Base-by-base conservation (phyloP, 2,329 filamentous ascomycete genomes). In the Botrytis fragariae region DNA sequence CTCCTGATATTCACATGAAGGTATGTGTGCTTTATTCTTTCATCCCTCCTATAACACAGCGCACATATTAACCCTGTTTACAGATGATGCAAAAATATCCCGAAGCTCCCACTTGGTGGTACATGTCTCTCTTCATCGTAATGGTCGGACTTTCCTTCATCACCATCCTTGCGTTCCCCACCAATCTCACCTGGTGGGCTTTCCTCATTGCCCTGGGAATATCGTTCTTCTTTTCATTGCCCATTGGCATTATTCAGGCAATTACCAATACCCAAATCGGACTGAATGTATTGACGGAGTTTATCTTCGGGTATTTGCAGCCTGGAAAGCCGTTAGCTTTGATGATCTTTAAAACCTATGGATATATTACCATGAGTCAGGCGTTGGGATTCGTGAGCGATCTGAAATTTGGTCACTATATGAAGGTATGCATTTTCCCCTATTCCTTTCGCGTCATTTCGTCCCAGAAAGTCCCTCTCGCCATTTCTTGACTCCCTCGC, bases 331-430 rank as follows among this genome's bases (percentile, higher is more conserved):
- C 91, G 2, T 85, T 93, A 74, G 90, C 90, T 64, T 90, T 92
- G 87, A 93, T 93, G 91, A 87, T 93, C 83, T 93, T 93, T 84
- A 93, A 93, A 82, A 92, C 90, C 75, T 93, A 91, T 78, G 89
- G 90, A 69, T 92, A 91, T 79, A 87, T 92, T 72, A 89, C 86
- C 82, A 91, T 92, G 88, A 85, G 92, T 72, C 85, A 86, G 73
- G 84, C 84, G 3, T 81, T 87, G 22, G 80, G 81, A 7, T 86
- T 85, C 74, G 81, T 85, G 4, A 81, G 81, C 4, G 85, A 87
- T 76, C 82, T 87, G 78, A 87, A 87, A 75, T 82, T 87, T 37
- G 86, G 85, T 35, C 84, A 85, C 77, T 85, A 85, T 74, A 86
- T 87, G 85, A 87, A 87, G 68, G 76, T 75, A 70, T 22, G 65